Evolutionary conservation across 352 stramenopile species (phyloP).

Genomic region (Peronospora farinosa): DNA sequence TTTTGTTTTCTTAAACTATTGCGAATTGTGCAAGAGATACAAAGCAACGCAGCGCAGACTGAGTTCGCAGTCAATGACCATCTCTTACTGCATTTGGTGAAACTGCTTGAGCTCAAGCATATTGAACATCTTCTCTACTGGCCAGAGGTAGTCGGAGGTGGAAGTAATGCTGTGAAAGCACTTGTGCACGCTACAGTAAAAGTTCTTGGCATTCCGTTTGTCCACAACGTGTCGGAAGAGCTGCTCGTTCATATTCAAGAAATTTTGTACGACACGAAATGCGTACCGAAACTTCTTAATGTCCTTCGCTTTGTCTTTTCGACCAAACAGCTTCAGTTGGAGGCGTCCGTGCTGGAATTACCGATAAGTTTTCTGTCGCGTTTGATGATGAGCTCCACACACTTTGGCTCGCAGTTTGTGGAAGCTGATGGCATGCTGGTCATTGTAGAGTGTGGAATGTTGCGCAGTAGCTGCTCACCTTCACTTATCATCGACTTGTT

Average conservation of each 20-base stretch:
- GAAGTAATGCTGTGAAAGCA: constrained; percentile 72
- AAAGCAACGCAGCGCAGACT: constrained; percentile 35
- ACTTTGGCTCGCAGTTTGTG: constrained; percentile 79
- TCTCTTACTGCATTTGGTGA: constrained; percentile 51
- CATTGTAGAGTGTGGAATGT: constrained; percentile 67
- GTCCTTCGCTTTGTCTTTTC: constrained; percentile 63
- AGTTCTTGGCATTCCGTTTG: constrained; percentile 74
- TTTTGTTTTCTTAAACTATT: constrained; percentile 83
- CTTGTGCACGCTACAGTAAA: constrained; percentile 82
- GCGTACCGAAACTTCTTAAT: constrained; percentile 54
- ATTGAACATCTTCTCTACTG: constrained; percentile 64
- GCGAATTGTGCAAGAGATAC: constrained; percentile 63
- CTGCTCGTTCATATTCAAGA: constrained; percentile 61
- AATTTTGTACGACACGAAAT: constrained; percentile 62
- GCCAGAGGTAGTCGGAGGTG: constrained; percentile 73
- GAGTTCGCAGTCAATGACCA: constrained; percentile 50
- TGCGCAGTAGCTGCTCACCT: constrained; percentile 35
- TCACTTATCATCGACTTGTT: constrained; percentile 77
- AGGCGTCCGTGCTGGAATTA: constrained; percentile 54
- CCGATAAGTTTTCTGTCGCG: constrained; percentile 79
- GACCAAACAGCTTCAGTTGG: constrained; percentile 44
- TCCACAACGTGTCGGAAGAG: constrained; percentile 57
- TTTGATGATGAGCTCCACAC: constrained; percentile 76
- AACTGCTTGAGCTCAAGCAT: constrained; percentile 49
- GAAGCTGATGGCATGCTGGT: constrained; percentile 53